Evolutionary conservation across 2,329 filamentous ascomycete genomes (phyloP), one percentile per base, ranked within the genome.

Genomic region (Fusarium citri): DNA sequence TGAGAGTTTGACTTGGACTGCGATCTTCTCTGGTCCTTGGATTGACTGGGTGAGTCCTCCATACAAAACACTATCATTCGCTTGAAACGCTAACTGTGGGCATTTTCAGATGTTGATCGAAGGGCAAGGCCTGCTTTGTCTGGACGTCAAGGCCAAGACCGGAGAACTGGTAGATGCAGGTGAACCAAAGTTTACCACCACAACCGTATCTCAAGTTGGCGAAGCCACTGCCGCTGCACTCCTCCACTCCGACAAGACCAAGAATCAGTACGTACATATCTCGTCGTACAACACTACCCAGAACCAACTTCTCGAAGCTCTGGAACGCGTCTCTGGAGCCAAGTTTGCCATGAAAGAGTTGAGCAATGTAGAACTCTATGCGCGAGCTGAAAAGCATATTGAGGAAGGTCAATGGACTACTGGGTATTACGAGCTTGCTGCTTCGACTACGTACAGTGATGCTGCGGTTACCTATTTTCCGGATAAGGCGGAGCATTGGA

Each of bases 391-490:
- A 2, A 51, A 37, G 15, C 14, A 59, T 3, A 34, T 64, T 0
- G 62, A 64, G 4, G n/a, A 59, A 9, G 60, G 60, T 2, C 14
- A 51, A 2, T 65, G 62, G 60, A 15, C 8, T 4, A 65, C 45
- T 22, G 62, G 62, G 0, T 64, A 65, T 11, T 64, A 64, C 11
- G 62, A 65, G 20, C 9, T 64, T 2, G 62, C 62, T 11, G 30
- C 62, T 15, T 47, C 62, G 2, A 64, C 62, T 0, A 16, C 30
- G 5, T 64, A 65, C 15, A 64, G 60, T 2, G 45, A 51, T 25
- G 10, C 40, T 1, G 4, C 30, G 1, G 60, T 64, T 15, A 64
- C 62, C 1, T 51, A 65, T 9, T 64, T 64, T n/a, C 62, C 62
- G 3, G 53, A 50, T 0, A 30, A 64, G 14, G 46, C 60, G 1